Evolutionary conservation across 2,329 filamentous ascomycete species (phyloP), one percentile per base, ranked within the genome.

Genomic region (Xylaria sp.): DNA sequence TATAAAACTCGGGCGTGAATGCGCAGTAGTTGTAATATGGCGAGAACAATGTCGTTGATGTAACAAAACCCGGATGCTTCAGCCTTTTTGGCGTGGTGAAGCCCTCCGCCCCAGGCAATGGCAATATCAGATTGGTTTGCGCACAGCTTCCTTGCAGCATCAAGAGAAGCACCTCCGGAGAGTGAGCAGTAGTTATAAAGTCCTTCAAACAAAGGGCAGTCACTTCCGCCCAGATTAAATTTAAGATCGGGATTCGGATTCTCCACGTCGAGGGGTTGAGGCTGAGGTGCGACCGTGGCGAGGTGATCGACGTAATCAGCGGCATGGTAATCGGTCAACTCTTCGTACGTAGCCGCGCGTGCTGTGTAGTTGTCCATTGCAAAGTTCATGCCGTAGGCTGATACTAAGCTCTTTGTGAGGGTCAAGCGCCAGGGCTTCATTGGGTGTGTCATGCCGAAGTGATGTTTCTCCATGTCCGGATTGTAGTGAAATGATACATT

Each of bases 381-480:
- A 76, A 95, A 92, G 75, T 97, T 94, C 87, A 99, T 93, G 73
- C 96, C 96, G 80, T 98, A 98, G 1, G 93, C 92, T 78, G 97
- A 91, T 71, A 99, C 93, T 55, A 99, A 88, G 76, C 96, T 93
- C 80, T 99, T 98, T 65, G 96, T 97, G 64, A 99, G 87, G 18
- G 94, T 98, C 72, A 99, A 84, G 42, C 96, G 93, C 95, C 96
- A 98, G 68, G 96, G 96, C 81, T 99, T 99, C 96, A 99, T 99
- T 23, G 96, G 96, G 84, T 99, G 96, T 10, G 93, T 94, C 82
- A 93, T 92, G 73, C 96, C 96, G 80, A 99, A 99, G 81, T 99
- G 96, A 81, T 98, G 95, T 78, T 92, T 92, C 82, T 99, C 96
- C 79, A 98, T 97, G 69, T 93, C 90, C 1, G 94, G 93, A 77